Percentiles rank a stretch among this genome's conserved stretches.
Evolutionary conservation across 208 protist genomes (phyloP).

Genomic region (Leishmania aethiopica): DNA sequence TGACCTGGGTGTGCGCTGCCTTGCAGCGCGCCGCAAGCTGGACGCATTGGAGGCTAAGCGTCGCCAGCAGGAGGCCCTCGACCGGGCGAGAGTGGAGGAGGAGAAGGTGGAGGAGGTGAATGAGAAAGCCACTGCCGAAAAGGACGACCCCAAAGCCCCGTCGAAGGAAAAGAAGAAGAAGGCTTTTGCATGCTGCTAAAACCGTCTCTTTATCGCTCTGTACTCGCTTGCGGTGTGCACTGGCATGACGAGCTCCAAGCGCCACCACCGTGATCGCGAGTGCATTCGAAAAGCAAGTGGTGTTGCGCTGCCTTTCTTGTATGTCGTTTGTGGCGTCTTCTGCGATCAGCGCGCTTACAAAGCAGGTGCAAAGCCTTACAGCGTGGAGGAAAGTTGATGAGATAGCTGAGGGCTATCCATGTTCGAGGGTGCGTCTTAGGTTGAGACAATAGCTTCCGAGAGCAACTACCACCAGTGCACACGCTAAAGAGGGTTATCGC

Average conservation of each 20-base stretch:
- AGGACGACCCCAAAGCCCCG: background rate
- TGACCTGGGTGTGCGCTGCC: slow-evolving; percentile 48
- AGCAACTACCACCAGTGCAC: background rate
- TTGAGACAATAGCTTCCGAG: background rate
- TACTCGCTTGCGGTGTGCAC: background rate
- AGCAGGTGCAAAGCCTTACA: background rate
- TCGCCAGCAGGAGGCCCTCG: slow-evolving; percentile 32
- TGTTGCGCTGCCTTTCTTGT: slow-evolving; percentile 12
- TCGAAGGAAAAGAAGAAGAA: slow-evolving; percentile 47
- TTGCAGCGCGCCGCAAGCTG: slow-evolving; percentile 59
- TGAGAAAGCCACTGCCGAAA: slow-evolving; percentile 4
- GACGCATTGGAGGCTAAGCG: slow-evolving; percentile 36
- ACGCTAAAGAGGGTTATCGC: background rate
- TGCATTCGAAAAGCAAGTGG: background rate
- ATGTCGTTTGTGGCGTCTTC: slow-evolving; percentile 9
- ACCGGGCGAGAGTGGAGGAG: slow-evolving; percentile 3
- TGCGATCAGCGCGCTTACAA: background rate
- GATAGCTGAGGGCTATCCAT: background rate
- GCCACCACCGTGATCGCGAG: background rate
- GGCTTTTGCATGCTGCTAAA: slow-evolving; percentile 53
- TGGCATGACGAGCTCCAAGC: background rate
- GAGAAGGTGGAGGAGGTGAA: slow-evolving; percentile 18
- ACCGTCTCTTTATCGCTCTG: background rate
- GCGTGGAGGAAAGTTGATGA: background rate
- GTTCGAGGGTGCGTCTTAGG: background rate